Evolutionary conservation across 2,329 filamentous ascomycete species (phyloP), one percentile per base, ranked within the genome.

Genomic region (Arthrinium phaeospermum): DNA sequence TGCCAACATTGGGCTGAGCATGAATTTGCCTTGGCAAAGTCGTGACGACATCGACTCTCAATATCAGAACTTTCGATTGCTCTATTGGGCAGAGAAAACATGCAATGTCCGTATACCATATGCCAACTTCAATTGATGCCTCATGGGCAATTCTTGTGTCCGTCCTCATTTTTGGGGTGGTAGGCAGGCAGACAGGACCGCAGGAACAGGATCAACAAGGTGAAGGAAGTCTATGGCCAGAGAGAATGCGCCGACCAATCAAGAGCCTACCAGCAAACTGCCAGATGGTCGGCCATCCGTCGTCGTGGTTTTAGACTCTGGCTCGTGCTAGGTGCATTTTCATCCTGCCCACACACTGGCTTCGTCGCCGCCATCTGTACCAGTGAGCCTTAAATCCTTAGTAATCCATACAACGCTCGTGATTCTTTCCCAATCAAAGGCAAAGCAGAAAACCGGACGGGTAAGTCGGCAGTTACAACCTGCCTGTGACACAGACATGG

Each of bases 401-500:
- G 30, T 41, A 64, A 64, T 41, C 57, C 57, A 64, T 64, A 22
- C 53, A n/a, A n/a, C 8, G 1, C 30, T 10, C 30, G 30, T 13
- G 16, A 22, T 4, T 37, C 1, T 22, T 16, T 13, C 30, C 30
- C 22, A 37, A 14, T 12, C 6, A 61, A 61, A 37, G 19, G 19
- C 53, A 41, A n/a, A 49, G 19, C n/a, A 41, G 3, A 3, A 37
- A 41, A 41, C 14, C 3, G 30, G n/a, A 41, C 57, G 57, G 34
- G 19, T 64, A 64, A n/a, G n/a, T 4, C 57, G 57, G 57, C 57
- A 64, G 10, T 41, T 37, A 34, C 57, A n/a, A 22, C 19, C 57
- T 64, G 57, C 57, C 22, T 64, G 57, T 64, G 57, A 64, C 30
- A 64, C 57, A n/a, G 57, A 64, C 57, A 64, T 64, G 57, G 57